These are phyloP conservation scores for Alternaria novae-zelandiae DNA, from an alignment of 2,329 filamentous ascomycete genomes.

Conservation along the genomic window DNA sequence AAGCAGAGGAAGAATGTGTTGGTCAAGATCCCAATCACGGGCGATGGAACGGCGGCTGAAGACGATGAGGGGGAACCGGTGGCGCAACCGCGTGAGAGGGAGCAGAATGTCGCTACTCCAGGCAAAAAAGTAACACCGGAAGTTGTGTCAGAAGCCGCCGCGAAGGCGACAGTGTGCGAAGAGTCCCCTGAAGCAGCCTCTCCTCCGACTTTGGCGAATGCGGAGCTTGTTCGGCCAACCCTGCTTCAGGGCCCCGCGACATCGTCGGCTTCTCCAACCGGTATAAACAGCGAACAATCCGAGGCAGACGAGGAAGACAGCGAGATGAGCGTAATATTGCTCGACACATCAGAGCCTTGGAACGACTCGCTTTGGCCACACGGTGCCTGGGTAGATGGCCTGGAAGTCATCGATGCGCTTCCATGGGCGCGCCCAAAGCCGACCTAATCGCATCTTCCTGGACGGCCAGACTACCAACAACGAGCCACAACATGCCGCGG, in stretches of 20 bases:
- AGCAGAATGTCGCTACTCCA: neutral
- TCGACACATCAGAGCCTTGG: neutral
- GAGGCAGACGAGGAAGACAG: neutral
- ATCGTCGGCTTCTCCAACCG: neutral
- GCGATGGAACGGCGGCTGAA: neutral
- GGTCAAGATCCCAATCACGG: neutral
- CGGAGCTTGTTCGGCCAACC: neutral
- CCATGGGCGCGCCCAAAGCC: neutral
- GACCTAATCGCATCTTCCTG: neutral
- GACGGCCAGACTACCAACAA: neutral
- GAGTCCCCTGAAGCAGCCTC: neutral
- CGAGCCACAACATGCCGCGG: neutral
- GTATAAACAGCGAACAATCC: neutral
- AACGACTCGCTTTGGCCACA: neutral
- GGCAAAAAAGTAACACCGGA: neutral
- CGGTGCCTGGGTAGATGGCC: neutral
- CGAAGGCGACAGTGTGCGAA: neutral
- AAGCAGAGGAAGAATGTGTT: neutral
- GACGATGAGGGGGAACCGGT: neutral
- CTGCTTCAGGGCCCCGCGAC: too few species aligned
- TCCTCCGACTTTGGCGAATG: neutral
- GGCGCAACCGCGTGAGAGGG: neutral
- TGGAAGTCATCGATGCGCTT: neutral
- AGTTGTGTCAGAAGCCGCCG: accelerated
- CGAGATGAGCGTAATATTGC: neutral